A percentile compares a stretch with the other conserved stretches of the same genome.
These are phyloP conservation scores for Pholiota adiposa DNA, from an alignment of 1,284 basidiomycete genomes.

Conservation along the genomic window DNA sequence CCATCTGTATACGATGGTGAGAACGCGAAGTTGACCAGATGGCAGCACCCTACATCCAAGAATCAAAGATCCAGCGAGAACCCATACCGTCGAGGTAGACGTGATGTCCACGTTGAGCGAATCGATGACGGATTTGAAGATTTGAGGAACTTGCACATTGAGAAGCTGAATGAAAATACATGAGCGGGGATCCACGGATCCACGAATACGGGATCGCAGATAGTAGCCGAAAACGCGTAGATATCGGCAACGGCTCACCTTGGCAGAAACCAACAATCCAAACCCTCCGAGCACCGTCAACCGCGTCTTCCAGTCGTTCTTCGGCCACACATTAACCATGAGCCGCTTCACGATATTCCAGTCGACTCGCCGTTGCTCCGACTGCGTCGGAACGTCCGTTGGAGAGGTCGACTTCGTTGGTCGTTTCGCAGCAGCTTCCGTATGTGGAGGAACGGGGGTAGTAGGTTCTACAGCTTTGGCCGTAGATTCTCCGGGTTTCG, in stretches of 20 bases:
- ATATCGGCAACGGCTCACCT: slow-evolving; percentile 55
- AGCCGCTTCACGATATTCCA: slow-evolving; percentile 70
- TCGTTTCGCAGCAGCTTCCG: background rate
- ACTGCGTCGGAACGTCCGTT: slow-evolving; percentile 30
- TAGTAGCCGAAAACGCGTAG: background rate
- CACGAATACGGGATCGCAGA: background rate
- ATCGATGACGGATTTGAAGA: slow-evolving; percentile 95
- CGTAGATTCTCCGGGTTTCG: slow-evolving; percentile 19
- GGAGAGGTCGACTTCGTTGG: slow-evolving; percentile 2
- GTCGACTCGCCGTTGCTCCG: slow-evolving; percentile 68
- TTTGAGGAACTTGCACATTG: slow-evolving; percentile 96
- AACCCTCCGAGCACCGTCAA: slow-evolving; percentile 87
- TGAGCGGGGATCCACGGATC: background rate
- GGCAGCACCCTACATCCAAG: slow-evolving; percentile 89
- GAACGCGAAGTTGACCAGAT: background rate
- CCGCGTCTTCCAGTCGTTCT: slow-evolving; percentile 75
- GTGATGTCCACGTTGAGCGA: slow-evolving; percentile 85
- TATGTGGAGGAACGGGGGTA: slow-evolving; percentile 3
- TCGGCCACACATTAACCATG: slow-evolving; percentile 75
- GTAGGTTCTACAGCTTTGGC: slow-evolving; percentile 13
- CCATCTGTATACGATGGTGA: slow-evolving; percentile 67
- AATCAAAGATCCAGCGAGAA: slow-evolving; percentile 87
- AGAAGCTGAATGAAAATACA: slow-evolving; percentile 57
- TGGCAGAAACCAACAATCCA: slow-evolving; percentile 81
- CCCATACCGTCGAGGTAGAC: slow-evolving; percentile 84